Percentiles rank a stretch among this genome's conserved stretches.
Conservation (phyloP, 2,329 filamentous ascomycete genomes). For the Cercospora beticola region DNA sequence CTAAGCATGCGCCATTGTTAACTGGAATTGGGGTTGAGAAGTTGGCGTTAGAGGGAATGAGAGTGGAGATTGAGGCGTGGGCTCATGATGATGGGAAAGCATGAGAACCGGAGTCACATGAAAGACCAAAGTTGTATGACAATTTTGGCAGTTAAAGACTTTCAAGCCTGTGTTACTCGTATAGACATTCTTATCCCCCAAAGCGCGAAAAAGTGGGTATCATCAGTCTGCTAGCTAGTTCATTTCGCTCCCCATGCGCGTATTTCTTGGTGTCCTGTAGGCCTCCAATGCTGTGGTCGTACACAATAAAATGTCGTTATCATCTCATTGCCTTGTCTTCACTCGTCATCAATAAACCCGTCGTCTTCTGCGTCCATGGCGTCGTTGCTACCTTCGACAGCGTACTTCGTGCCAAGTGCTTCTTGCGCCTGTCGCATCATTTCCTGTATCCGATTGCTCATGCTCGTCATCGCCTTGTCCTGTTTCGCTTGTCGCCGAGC, state of each 20-base stretch:
- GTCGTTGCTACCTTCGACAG: constrained; percentile 39
- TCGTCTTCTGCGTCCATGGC: constrained; percentile 37
- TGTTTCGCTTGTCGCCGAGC: constrained; percentile 70
- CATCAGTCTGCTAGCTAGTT: constrained; percentile 8
- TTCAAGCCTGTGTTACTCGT: background rate
- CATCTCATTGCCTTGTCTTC: constrained; percentile 14
- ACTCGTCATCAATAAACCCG: constrained; percentile 35
- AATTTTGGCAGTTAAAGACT: background rate
- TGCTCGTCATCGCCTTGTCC: constrained; percentile 73
- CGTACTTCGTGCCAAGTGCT: constrained; percentile 63
- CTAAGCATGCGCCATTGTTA: background rate
- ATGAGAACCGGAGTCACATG: background rate
- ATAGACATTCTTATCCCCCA: background rate
- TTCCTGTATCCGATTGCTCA: constrained; percentile 75
- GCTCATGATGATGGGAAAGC: background rate
- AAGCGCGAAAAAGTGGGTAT: constrained; percentile 13
- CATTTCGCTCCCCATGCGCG: background rate
- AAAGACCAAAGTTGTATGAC: too few species aligned
- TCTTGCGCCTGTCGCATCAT: constrained; percentile 90
- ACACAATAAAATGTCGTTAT: background rate
- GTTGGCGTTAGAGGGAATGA: constrained; percentile 3
- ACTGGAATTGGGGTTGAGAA: background rate
- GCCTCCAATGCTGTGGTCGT: background rate
- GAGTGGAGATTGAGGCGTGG: constrained; percentile 9
- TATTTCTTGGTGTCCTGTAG: background rate